Evolutionary conservation across 495 filamentous ascomycete genomes (phyloP).

Genomic region (Chaetomium fimeti): DNA sequence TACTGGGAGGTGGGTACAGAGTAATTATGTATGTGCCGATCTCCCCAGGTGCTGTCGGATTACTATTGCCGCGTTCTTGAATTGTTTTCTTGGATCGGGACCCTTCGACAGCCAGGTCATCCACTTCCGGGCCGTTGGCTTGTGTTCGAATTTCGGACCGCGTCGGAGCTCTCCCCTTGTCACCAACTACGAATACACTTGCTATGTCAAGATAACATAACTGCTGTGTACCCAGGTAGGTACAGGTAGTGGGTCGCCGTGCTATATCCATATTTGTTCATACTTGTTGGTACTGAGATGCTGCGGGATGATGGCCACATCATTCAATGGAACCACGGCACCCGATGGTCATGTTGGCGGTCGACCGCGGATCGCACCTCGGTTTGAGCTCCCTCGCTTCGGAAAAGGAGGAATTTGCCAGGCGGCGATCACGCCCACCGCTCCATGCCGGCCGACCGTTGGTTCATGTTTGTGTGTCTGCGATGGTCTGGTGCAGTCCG

Average conservation of each 20-base stretch:
- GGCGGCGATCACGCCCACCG: conserved; percentile 2
- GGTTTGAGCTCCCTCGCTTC: neutral
- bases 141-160: neutral
- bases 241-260: too few species aligned
- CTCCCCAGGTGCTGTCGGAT: too few species aligned
- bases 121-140: neutral
- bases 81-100: neutral
- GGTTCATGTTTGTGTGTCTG: neutral
- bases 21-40: too few species aligned
- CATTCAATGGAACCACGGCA: neutral
- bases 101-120: neutral
- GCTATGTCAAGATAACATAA: too few species aligned
- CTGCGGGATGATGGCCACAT: neutral
- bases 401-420: neutral
- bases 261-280: too few species aligned
- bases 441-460: neutral
- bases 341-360: neutral
- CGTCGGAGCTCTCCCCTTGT: neutral
- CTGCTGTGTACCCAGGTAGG: too few species aligned
- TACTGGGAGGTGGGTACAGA: too few species aligned
- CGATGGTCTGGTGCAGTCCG: conserved; percentile 9
- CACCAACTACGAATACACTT: too few species aligned
- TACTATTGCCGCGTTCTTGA: too few species aligned
- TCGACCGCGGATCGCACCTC: neutral
- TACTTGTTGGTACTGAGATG: too few species aligned